Conservation (phyloP, 108 stramenopile species). For the Bacterosira constricta region DNA sequence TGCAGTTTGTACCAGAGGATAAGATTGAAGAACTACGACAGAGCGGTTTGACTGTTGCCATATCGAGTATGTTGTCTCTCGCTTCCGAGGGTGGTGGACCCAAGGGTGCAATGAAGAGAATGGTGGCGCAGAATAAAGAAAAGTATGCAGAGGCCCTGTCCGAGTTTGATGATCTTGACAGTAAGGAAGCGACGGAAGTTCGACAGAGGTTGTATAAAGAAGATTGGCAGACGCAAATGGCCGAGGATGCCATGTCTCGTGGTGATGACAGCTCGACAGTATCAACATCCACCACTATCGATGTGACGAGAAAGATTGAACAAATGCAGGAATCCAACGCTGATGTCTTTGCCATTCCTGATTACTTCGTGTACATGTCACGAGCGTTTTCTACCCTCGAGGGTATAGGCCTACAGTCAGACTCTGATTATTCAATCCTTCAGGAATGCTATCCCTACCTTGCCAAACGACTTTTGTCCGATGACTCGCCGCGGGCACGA, state of each 20-base stretch:
- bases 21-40: slow-evolving; percentile 52
- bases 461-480: slow-evolving; percentile 58
- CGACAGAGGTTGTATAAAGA: slow-evolving; percentile 41
- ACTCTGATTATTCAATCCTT: slow-evolving; percentile 61
- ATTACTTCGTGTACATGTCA: slow-evolving; percentile 66
- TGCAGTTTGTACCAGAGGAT: slow-evolving; percentile 71
- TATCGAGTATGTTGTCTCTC: slow-evolving; percentile 57
- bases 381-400: slow-evolving; percentile 77
- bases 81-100: slow-evolving; percentile 62
- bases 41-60: slow-evolving; percentile 60
- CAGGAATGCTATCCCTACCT: slow-evolving; percentile 70
- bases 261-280: too few species aligned
- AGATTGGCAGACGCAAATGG: slow-evolving; percentile 43
- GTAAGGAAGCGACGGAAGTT: slow-evolving; percentile 44
- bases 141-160: slow-evolving; percentile 44
- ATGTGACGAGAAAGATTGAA: slow-evolving; percentile 60
- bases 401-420: slow-evolving; percentile 65
- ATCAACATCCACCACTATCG: slow-evolving; percentile 24
- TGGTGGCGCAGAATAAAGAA: slow-evolving; percentile 44
- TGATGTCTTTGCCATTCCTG: slow-evolving; percentile 63
- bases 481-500: slow-evolving; percentile 63
- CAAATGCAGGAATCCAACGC: slow-evolving; percentile 57
- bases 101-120: slow-evolving; percentile 52
- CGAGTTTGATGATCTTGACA: slow-evolving; percentile 51
- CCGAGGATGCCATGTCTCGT: slow-evolving; percentile 39